These are phyloP conservation scores for Ocimum tenuiflorum DNA, from an alignment of 257 asterid species.

Conservation along the genomic window DNA sequence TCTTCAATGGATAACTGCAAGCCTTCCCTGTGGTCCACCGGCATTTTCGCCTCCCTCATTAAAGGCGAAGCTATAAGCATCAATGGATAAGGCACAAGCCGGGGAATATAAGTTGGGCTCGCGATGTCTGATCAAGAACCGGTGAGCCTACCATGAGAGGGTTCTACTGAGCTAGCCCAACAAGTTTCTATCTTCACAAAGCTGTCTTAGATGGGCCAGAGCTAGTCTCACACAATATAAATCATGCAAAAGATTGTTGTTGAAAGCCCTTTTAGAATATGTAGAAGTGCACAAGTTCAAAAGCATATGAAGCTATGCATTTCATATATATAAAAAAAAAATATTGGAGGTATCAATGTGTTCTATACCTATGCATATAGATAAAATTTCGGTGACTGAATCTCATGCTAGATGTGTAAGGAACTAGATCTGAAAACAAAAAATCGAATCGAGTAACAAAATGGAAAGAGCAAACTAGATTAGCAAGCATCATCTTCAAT, in stretches of 20 bases:
- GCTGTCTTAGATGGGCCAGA: background rate
- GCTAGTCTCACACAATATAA: background rate
- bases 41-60: slow-evolving; percentile 8
- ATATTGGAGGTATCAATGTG: background rate
- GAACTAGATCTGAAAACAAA: too few species aligned
- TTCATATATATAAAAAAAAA: background rate
- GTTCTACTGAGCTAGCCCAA: slow-evolving; percentile 6
- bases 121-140: background rate
- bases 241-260: background rate
- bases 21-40: slow-evolving; percentile 20
- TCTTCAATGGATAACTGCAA: slow-evolving; percentile 26
- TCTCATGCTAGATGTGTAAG: too few species aligned
- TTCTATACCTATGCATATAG: slow-evolving; percentile 16
- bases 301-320: background rate
- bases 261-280: background rate
- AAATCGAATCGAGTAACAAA: slow-evolving; percentile 11
- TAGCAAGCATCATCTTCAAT: slow-evolving; percentile 20
- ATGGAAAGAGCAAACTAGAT: slow-evolving; percentile 23
- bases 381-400: slow-evolving; percentile 9
- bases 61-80: background rate
- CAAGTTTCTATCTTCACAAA: background rate
- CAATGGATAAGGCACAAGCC: background rate
- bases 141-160: background rate
- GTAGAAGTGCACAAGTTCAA: background rate
- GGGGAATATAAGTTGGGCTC: background rate